A percentile compares a stretch with the other conserved stretches of the same genome.
Evolutionary conservation across 2,329 filamentous ascomycete species (phyloP).

Genomic region (Exophiala spinifera): DNA sequence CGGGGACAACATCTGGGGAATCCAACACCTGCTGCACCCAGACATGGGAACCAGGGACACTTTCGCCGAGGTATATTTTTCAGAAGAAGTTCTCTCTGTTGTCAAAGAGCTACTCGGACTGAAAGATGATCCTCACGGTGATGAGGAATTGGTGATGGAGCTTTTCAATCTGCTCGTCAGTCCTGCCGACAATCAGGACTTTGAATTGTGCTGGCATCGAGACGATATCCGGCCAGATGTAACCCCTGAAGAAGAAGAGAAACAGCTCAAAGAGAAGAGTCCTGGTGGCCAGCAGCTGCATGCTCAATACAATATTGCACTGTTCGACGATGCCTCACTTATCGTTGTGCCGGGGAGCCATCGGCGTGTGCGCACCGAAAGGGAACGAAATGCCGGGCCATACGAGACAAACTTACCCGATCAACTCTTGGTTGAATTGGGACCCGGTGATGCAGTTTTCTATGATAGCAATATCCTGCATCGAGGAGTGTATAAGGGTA

Average conservation of each 20-base stretch:
- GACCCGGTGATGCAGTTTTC: constrained; percentile 76
- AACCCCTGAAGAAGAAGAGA: constrained; percentile 63
- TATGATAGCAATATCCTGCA: constrained; percentile 85
- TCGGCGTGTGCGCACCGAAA: constrained; percentile 63
- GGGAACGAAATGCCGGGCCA: constrained; percentile 65
- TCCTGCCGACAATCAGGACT: constrained; percentile 60
- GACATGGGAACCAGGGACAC: constrained; percentile 55
- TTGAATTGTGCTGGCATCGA: constrained; percentile 78
- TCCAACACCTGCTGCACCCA: constrained; percentile 80
- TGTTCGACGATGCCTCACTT: constrained; percentile 71
- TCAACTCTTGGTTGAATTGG: constrained; percentile 64
- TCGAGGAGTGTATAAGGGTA: constrained; percentile 42
- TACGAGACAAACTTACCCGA: constrained; percentile 61
- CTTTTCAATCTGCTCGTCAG: constrained; percentile 81
- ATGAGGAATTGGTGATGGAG: constrained; percentile 75
- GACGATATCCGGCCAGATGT: constrained; percentile 74
- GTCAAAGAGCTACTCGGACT: constrained; percentile 62
- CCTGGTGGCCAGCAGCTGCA: constrained; percentile 59
- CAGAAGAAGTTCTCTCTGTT: constrained; percentile 58
- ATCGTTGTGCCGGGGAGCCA: constrained; percentile 78
- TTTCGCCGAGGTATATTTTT: constrained; percentile 72
- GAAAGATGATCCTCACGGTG: constrained; percentile 33
- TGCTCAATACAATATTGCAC: constrained; percentile 82
- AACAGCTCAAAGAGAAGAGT: constrained; percentile 53
- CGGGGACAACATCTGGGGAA: constrained; percentile 75